Evolutionary conservation across 2,329 filamentous ascomycete genomes (phyloP).

Genomic region (Hypoxylon sp.): DNA sequence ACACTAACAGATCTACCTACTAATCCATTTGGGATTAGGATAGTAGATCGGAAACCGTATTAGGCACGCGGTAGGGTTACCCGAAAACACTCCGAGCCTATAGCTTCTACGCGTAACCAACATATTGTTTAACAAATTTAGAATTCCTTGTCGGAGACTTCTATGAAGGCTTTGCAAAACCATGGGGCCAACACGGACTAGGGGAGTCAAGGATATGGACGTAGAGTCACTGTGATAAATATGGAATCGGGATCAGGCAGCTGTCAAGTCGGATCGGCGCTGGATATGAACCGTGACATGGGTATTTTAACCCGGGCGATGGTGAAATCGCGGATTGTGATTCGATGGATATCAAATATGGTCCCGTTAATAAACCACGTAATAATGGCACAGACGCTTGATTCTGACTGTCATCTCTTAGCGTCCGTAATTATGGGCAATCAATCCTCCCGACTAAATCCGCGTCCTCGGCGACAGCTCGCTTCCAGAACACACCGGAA

Average conservation of each 20-base stretch:
- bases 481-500: constrained; percentile 25
- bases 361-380: background rate
- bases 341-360: background rate
- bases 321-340: background rate
- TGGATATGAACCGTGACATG: background rate
- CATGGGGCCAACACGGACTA: background rate
- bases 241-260: constrained; percentile 25
- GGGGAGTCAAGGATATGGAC: background rate
- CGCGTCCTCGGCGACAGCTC: constrained; percentile 18
- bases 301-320: background rate
- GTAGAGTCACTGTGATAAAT: background rate
- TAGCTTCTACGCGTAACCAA: background rate
- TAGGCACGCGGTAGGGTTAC: constrained; percentile 5
- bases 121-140: constrained; percentile 15
- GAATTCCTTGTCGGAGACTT: background rate
- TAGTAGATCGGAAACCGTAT: background rate
- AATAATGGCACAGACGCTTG: background rate
- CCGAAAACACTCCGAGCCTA: background rate
- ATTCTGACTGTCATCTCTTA: background rate
- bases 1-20: background rate
- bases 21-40: background rate
- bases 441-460: constrained; percentile 26
- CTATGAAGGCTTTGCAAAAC: background rate
- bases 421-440: constrained; percentile 12
- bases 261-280: too few species aligned